These are phyloP conservation scores for Penicillium egyptiacum DNA, from an alignment of 495 filamentous ascomycete genomes.

Conservation along the genomic window DNA sequence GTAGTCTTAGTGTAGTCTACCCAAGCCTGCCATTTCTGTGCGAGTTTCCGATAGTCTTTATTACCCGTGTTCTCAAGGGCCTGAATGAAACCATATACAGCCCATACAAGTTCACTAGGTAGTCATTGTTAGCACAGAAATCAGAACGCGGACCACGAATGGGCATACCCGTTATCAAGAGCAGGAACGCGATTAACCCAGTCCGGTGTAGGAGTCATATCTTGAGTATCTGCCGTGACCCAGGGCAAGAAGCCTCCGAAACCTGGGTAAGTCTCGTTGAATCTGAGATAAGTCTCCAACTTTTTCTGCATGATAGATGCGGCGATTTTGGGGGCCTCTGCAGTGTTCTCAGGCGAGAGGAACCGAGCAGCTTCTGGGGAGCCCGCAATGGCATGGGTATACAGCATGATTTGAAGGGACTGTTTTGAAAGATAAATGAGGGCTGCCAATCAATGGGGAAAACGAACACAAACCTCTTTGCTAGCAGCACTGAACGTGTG, in stretches of 20 bases:
- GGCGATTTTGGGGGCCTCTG: slow-evolving; percentile 26
- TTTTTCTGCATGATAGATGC: slow-evolving; percentile 33
- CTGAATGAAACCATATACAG: slow-evolving; percentile 36
- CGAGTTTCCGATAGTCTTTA: slow-evolving; percentile 24
- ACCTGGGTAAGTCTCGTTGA: slow-evolving; percentile 39
- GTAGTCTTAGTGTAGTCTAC: slow-evolving; percentile 37
- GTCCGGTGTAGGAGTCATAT: slow-evolving; percentile 31
- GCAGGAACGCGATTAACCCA: slow-evolving; percentile 36
- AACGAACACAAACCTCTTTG: slow-evolving; percentile 26
- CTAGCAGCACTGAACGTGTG: slow-evolving; percentile 40
- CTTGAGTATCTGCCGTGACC: slow-evolving; percentile 23
- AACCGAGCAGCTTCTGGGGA: slow-evolving; percentile 31
- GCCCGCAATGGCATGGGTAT: slow-evolving; percentile 33
- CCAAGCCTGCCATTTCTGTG: slow-evolving; percentile 33
- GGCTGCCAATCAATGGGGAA: background rate
- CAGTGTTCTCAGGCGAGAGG: slow-evolving; percentile 25
- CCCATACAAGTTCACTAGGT: slow-evolving; percentile 34
- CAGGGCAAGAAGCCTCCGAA: slow-evolving; percentile 39
- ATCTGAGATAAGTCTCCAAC: slow-evolving; percentile 34
- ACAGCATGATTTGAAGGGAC: slow-evolving; percentile 38
- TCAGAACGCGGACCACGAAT: background rate
- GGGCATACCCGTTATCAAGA: slow-evolving; percentile 35
- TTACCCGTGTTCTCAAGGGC: slow-evolving; percentile 25
- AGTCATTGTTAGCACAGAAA: background rate
- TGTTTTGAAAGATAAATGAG: background rate